phyloP scores from a whole-genome alignment of 306 rosid genomes.

The Ziziphus jujuba region DNA sequence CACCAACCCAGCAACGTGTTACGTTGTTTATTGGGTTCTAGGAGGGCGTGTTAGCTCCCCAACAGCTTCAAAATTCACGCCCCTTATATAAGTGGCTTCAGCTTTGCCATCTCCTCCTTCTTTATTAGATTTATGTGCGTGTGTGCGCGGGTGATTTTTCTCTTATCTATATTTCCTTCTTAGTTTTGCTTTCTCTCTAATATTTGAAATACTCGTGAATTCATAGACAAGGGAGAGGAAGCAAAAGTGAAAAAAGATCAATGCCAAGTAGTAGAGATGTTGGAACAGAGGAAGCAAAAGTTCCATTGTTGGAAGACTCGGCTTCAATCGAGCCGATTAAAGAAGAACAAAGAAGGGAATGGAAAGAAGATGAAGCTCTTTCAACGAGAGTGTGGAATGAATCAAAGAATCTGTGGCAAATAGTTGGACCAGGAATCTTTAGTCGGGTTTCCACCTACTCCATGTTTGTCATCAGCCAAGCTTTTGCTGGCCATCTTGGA shows the following conservation, averaged over 20 bases:
- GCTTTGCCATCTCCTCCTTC: too few species aligned
- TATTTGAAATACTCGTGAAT: neutral
- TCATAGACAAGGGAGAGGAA: neutral
- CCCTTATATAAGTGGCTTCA: too few species aligned
- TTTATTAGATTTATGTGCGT: too few species aligned
- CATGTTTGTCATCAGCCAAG: constrained; percentile 68
- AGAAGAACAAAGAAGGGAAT: constrained; percentile 12
- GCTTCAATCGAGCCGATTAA: neutral
- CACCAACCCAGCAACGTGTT: too few species aligned
- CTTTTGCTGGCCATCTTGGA: constrained; percentile 77
- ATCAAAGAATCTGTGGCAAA: constrained; percentile 77
- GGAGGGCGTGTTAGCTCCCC: too few species aligned
- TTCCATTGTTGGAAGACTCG: constrained; percentile 34
- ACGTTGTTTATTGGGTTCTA: too few species aligned
- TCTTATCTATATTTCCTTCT: too few species aligned
- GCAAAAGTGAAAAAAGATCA: neutral
- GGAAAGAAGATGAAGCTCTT: constrained; percentile 20
- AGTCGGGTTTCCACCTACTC: constrained; percentile 53
- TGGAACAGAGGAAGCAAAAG: constrained; percentile 30
- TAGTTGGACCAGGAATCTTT: constrained; percentile 70
- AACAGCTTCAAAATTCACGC: too few species aligned
- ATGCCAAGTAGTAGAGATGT: constrained; percentile 2
- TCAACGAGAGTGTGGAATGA: constrained; percentile 42
- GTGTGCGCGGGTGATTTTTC: too few species aligned
- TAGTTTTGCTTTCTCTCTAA: too few species aligned